Base-by-base conservation (phyloP, 2,329 filamentous ascomycete genomes). In the Aspergillus piperis region DNA sequence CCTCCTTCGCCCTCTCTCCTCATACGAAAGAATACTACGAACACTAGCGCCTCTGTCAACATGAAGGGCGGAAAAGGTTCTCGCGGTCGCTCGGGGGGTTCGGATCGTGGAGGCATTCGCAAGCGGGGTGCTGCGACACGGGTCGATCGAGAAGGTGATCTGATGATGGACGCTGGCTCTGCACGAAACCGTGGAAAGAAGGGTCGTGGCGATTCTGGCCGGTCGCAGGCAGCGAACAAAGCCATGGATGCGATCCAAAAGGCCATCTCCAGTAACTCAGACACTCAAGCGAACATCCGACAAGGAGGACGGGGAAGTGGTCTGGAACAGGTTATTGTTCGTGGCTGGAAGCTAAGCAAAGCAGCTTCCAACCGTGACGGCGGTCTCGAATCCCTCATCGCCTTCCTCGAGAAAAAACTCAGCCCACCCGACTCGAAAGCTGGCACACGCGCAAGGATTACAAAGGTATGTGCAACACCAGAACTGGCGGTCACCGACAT, bases 371-470 rank as follows among this genome's bases (percentile, higher is more conserved):
- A 91, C 65, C 72, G 83, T 30, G 89, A 90, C 58, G 88, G 89
- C 52, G 90, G 90, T 19, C 71, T 90, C 25, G 82, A 83, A 61
- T 84, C 86, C 61, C 80, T 92, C 30, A 74, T 92, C 56, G 80
- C 81, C 54, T 92, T 91, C 71, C 77, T 92, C 64, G 88, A 92
- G 77, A 86, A 87, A 69, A 91, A 91, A 75, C 84, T 89, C 50
- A 82, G 83, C 58, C 77, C 81, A 65, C 62, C 71, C 64, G 80
- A 86, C 68, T 79, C 79, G 61, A 81, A 81, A 72, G 60, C 71
- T 68, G 70, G 78, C 70, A 81, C 83, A 70, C 79, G 81, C 66
- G 80, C 90, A 68, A 86, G 83, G 73, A 87, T 93, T 64, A 87
- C 86, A 79, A 91, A 91, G 88, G 90, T 92, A 90, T 86, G 88